phyloP scores from a whole-genome alignment of 768 basidiomycete species.

The Russula abietina region DNA sequence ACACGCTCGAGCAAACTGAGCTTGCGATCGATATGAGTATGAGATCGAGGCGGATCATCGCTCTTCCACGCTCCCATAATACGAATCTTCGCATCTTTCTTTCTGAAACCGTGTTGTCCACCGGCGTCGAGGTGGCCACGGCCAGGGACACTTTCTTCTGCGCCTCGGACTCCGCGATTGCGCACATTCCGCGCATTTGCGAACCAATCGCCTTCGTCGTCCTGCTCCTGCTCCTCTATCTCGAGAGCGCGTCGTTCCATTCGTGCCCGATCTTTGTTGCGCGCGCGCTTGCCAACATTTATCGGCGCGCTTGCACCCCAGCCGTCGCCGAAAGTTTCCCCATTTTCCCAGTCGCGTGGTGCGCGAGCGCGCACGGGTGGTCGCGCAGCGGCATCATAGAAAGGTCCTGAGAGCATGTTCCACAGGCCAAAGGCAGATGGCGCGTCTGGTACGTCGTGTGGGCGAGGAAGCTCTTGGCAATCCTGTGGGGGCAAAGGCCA shows the following conservation, averaged over 20 bases:
- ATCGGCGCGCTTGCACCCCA: constrained; percentile 45
- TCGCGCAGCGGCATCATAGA: constrained; percentile 35
- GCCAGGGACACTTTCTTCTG: constrained; percentile 21
- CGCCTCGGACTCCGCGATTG: constrained; percentile 29
- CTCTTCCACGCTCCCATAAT: constrained; percentile 24
- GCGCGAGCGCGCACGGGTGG: constrained; percentile 28
- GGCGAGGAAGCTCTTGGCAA: constrained; percentile 44
- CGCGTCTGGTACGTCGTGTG: constrained; percentile 41
- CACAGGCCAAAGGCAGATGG: constrained; percentile 62
- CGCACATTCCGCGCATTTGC: constrained; percentile 33
- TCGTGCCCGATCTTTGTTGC: constrained; percentile 51
- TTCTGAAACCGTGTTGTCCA: constrained; percentile 33
- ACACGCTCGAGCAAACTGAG: constrained; percentile 17
- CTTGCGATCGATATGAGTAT: too few species aligned
- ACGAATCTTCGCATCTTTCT: constrained; percentile 26
- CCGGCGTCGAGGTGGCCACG: constrained; percentile 1
- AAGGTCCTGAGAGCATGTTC: constrained; percentile 61
- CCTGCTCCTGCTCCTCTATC: constrained; percentile 41
- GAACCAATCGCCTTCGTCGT: constrained; percentile 68
- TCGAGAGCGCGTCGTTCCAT: constrained; percentile 47
- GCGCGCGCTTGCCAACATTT: constrained; percentile 61
- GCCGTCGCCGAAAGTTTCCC: constrained; percentile 37
- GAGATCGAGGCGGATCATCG: constrained; percentile 3
- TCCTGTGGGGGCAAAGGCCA: constrained; percentile 39
- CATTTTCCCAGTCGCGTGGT: constrained; percentile 41